Evolutionary conservation across 2,329 filamentous ascomycete species (phyloP).

Genomic region (Salinomyces thailandicus): DNA sequence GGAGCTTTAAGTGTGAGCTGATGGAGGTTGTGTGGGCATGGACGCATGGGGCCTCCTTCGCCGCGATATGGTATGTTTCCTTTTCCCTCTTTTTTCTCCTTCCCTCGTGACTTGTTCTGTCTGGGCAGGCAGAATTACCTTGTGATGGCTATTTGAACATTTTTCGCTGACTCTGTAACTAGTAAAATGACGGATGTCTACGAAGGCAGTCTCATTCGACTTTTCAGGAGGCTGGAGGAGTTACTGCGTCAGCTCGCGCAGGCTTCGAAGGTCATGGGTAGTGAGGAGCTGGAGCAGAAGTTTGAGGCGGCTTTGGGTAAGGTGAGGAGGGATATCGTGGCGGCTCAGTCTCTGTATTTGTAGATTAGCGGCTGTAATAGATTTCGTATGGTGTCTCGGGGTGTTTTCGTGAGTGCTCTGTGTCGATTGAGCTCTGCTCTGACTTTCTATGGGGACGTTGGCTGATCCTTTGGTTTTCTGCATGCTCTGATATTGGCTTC

Average conservation of each 20-base stretch:
- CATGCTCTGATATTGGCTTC: no score
- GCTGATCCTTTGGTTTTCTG: no score
- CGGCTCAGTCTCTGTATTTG: constrained; percentile 85
- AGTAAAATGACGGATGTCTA: constrained; percentile 99
- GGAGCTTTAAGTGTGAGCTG: constrained; percentile 82
- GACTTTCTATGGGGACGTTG: no score
- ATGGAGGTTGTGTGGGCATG: constrained; percentile 95
- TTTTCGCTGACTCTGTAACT: constrained; percentile 1
- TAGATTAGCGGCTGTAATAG: no score
- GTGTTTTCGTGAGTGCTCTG: no score
- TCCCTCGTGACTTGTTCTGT: not conserved
- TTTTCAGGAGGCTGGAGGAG: constrained; percentile 93
- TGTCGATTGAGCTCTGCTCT: no score
- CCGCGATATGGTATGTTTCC: constrained; percentile 77
- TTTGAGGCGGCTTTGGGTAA: constrained; percentile 79
- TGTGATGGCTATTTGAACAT: not conserved
- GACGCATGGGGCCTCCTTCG: constrained; percentile 82
- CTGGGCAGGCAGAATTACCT: not conserved
- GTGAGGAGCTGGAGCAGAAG: constrained; percentile 81
- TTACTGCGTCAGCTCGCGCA: constrained; percentile 89
- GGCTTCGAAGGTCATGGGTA: constrained; percentile 96
- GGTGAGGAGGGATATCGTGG: constrained; percentile 87
- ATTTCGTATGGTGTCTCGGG: not conserved
- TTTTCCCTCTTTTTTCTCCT: constrained; percentile 4
- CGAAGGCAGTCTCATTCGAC: constrained; percentile 88